These are phyloP conservation scores for Myxozyma kluyveri DNA, from an alignment of 805 yeast genomes.

Conservation along the genomic window DNA sequence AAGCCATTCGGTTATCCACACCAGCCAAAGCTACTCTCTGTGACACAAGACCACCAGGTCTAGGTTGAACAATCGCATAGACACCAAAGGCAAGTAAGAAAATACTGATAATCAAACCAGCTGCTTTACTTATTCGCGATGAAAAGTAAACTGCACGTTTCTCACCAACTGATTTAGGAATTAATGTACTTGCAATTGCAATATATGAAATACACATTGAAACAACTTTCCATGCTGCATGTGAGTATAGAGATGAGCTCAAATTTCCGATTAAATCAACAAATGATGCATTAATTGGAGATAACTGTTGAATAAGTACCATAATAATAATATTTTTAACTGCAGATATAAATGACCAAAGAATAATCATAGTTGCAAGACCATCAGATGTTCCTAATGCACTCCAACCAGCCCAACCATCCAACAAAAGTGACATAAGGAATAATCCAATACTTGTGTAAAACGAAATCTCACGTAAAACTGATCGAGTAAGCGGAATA, in stretches of 20 bases:
- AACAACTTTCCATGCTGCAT: constrained; percentile 26
- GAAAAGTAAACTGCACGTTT: constrained; percentile 7
- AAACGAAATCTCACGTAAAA: constrained; percentile 27
- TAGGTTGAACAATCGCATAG: constrained; percentile 12
- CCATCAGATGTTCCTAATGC: constrained; percentile 25
- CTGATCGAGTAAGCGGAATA: constrained; percentile 24
- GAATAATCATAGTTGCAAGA: constrained; percentile 13
- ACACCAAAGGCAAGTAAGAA: constrained; percentile 20
- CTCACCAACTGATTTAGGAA: constrained; percentile 23
- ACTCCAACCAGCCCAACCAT: constrained; percentile 30
- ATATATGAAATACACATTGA: constrained; percentile 29
- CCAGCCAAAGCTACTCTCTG: constrained; percentile 14
- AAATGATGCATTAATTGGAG: constrained; percentile 29
- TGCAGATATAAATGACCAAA: constrained; percentile 27
- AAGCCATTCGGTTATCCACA: constrained; percentile 5
- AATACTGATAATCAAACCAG: constrained; percentile 16
- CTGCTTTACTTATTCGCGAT: constrained; percentile 18
- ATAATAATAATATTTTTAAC: constrained; percentile 27
- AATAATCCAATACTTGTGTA: constrained; percentile 23
- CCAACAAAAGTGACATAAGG: constrained; percentile 24
- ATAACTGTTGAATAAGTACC: constrained; percentile 27
- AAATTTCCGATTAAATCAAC: constrained; percentile 27
- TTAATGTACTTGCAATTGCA: constrained; percentile 26
- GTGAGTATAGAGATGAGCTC: constrained; percentile 23
- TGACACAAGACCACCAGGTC: constrained; percentile 12